Evolutionary conservation across 805 yeast genomes (phyloP).

Genomic region (Candida palmyrensis): DNA sequence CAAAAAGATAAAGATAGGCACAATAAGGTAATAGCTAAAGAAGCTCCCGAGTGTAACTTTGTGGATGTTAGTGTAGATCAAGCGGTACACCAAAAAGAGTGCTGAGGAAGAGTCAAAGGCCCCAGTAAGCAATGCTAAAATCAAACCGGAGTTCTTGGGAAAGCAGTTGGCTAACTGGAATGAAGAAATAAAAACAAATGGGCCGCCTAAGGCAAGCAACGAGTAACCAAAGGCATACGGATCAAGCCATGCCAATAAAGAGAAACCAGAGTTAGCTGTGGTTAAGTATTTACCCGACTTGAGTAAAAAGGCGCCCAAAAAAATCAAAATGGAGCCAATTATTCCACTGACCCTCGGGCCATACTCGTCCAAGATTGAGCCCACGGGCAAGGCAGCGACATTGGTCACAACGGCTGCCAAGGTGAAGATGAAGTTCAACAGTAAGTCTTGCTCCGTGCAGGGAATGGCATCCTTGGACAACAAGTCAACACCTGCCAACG

Average conservation of each 20-base stretch:
- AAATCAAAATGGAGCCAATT: conserved; percentile 59
- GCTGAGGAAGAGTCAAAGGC: conserved; percentile 94
- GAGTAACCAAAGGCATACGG: conserved; percentile 72
- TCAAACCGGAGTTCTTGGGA: conserved; percentile 75
- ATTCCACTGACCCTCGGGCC: conserved; percentile 83
- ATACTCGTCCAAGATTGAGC: conserved; percentile 65
- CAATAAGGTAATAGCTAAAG: conserved; percentile 62
- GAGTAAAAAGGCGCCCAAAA: conserved; percentile 49
- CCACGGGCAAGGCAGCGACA: conserved; percentile 77
- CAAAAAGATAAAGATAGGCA: conserved; percentile 70
- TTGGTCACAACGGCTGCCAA: conserved; percentile 85
- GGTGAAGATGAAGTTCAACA: conserved; percentile 78
- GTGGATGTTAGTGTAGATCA: conserved; percentile 47
- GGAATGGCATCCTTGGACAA: conserved; percentile 11
- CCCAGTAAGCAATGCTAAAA: conserved; percentile 83
- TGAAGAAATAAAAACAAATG: conserved; percentile 84
- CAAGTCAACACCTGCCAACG: conserved; percentile 2
- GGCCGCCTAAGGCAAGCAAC: conserved; percentile 83
- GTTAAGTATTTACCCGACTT: conserved; percentile 31
- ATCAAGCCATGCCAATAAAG: conserved; percentile 43
- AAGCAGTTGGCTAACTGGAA: conserved; percentile 85
- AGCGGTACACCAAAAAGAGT: conserved; percentile 67
- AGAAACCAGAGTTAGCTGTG: conserved; percentile 10
- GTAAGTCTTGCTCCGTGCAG: conserved; percentile 78
- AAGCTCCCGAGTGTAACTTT: conserved; percentile 48